phyloP scores from a whole-genome alignment of 352 stramenopile genomes.

The Globisporangium abappressorium region DNA sequence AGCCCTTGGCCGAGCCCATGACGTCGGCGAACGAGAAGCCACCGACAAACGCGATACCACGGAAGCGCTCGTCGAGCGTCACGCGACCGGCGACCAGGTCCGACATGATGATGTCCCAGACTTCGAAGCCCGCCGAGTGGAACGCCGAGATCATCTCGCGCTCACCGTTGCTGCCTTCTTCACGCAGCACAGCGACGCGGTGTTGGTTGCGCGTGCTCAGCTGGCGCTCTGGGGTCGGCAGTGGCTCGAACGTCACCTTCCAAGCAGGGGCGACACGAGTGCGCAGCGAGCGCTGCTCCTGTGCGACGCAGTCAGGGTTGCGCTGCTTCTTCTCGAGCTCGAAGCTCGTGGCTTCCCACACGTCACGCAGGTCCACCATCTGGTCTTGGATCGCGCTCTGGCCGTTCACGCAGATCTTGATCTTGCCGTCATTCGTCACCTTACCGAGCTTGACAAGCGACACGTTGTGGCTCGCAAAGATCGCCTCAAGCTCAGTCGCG shows the following conservation, averaged over 20 bases:
- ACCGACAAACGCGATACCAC: constrained; percentile 97
- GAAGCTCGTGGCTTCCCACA: constrained; percentile 99
- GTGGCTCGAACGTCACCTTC: constrained; percentile 89
- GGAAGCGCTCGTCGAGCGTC: constrained; percentile 92
- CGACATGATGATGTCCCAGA: constrained; percentile 98
- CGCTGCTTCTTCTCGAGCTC: constrained; percentile 97
- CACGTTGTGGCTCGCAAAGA: constrained; percentile 85
- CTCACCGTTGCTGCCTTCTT: constrained; percentile 99
- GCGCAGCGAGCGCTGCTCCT: constrained; percentile 93
- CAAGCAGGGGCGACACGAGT: constrained; percentile 80
- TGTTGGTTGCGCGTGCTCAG: constrained; percentile 85
- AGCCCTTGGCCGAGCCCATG: constrained; percentile 98
- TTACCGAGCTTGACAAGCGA: constrained; percentile 89
- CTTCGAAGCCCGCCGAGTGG: constrained; percentile 95
- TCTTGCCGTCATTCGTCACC: constrained; percentile 80
- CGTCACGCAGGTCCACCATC: constrained; percentile 89
- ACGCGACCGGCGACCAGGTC: constrained; percentile 93
- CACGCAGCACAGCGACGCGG: constrained; percentile 95
- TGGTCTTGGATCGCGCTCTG: constrained; percentile 66
- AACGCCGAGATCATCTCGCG: constrained; percentile 98
- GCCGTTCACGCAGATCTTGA: constrained; percentile 90
- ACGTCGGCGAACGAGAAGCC: constrained; percentile 99
- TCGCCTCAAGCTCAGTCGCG: constrained; percentile 72
- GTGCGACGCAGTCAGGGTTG: constrained; percentile 93
- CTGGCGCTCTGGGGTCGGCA: constrained; percentile 77